Conservation (phyloP, 495 filamentous ascomycete genomes). For the Acidiella bohemica region DNA sequence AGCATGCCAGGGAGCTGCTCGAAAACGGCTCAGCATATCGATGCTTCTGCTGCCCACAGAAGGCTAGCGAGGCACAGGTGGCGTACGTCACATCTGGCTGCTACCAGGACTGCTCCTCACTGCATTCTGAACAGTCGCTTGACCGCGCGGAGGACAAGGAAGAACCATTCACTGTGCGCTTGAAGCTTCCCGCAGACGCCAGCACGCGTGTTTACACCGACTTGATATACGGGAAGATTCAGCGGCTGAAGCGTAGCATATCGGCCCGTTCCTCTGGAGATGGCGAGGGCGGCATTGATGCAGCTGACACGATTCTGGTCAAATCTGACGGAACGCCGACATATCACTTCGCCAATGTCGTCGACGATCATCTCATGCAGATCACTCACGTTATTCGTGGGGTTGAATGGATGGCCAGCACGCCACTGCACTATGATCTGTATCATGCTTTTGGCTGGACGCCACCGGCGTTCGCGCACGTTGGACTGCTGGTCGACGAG, state of each 20-base stretch:
- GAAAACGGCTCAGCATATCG: slow-evolving; percentile 65
- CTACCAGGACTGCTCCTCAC: slow-evolving; percentile 49
- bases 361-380: slow-evolving; percentile 87
- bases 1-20: slow-evolving; percentile 59
- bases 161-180: slow-evolving; percentile 60
- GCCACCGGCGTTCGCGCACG: slow-evolving; percentile 74
- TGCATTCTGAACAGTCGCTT: slow-evolving; percentile 54
- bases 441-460: slow-evolving; percentile 84
- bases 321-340: slow-evolving; percentile 88
- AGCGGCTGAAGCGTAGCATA: slow-evolving; percentile 30
- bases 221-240: slow-evolving; percentile 51
- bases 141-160: slow-evolving; percentile 40
- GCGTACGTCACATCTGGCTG: slow-evolving; percentile 15
- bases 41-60: slow-evolving; percentile 75
- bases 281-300: slow-evolving; percentile 38
- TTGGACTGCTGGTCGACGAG: slow-evolving; percentile 68
- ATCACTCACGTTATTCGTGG: slow-evolving; percentile 93
- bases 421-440: slow-evolving; percentile 72
- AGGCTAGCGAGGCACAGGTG: slow-evolving; percentile 58
- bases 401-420: slow-evolving; percentile 88
- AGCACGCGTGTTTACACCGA: slow-evolving; percentile 51
- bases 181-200: slow-evolving; percentile 43
- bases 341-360: slow-evolving; percentile 93
- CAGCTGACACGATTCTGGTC: slow-evolving; percentile 59
- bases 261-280: slow-evolving; percentile 4